A percentile compares a stretch with the other conserved stretches of the same genome.
phyloP scores from a whole-genome alignment of 2,329 filamentous ascomycete genomes.

The Knoxdaviesia capensis region DNA sequence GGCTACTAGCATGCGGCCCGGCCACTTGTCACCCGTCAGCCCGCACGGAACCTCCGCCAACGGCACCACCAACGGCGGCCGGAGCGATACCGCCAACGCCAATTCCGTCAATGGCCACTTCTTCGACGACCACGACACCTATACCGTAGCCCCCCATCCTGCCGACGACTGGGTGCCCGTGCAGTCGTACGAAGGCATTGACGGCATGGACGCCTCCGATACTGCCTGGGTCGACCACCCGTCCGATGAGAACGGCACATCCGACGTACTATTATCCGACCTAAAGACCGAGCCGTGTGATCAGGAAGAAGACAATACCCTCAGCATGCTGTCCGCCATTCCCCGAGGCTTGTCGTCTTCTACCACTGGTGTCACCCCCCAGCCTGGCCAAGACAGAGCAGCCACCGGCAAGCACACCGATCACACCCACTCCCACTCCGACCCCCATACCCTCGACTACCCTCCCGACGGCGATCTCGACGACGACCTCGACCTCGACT shows the following conservation, averaged over 20 bases:
- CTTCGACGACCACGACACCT: constrained; percentile 7
- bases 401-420: constrained; percentile 25
- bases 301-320: constrained; percentile 16
- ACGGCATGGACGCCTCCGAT: constrained; percentile 20
- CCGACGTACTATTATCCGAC: constrained; percentile 14
- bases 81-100: too few relatives aligned
- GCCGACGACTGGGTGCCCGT: background rate
- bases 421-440: constrained; percentile 33
- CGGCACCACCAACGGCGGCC: too few relatives aligned
- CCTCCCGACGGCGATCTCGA: constrained; percentile 2
- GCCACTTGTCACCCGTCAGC: constrained; percentile 33
- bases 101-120: too few relatives aligned
- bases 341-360: background rate
- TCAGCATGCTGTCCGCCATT: background rate
- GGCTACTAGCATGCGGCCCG: constrained; percentile 6
- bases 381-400: background rate
- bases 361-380: background rate
- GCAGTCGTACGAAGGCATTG: constrained; percentile 11
- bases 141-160: background rate
- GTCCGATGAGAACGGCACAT: constrained; percentile 14
- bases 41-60: constrained; percentile 18
- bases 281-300: constrained; percentile 13
- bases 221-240: constrained; percentile 15
- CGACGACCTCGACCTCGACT: constrained; percentile 5
- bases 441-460: constrained; percentile 27